Evolutionary conservation across 1,284 basidiomycete species (phyloP).

Genomic region (Sphagnurus paluster): DNA sequence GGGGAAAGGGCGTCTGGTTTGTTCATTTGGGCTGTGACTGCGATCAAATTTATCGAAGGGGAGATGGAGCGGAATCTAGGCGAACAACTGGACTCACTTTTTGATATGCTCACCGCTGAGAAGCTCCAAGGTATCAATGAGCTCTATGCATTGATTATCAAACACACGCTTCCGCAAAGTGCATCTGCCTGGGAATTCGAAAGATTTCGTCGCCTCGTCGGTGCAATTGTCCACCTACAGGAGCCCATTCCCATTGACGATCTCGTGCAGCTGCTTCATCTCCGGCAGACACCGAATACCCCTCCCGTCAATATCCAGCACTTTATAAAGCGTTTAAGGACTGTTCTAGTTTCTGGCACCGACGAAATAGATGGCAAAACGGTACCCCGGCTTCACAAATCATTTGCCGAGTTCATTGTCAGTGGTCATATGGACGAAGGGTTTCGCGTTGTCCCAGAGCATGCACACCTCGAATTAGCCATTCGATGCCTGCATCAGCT

Average conservation of each 20-base stretch:
- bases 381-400: conserved; percentile 11
- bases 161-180: too few relatives aligned
- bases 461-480: neutral
- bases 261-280: conserved; percentile 3
- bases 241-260: conserved; percentile 11
- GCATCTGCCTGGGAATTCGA: too few relatives aligned
- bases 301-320: conserved; percentile 1
- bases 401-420: neutral
- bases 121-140: too few relatives aligned
- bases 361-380: conserved; percentile 9
- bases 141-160: too few relatives aligned
- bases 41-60: conserved; percentile 4
- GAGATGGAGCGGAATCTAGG: conserved; percentile 1
- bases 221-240: conserved; percentile 5
- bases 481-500: neutral
- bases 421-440: neutral
- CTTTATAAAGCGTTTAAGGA: conserved; percentile 10
- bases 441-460: neutral
- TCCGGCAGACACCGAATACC: neutral
- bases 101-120: conserved; percentile 7
- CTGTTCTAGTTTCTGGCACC: conserved; percentile 12
- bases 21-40: conserved; percentile 16
- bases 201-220: conserved; percentile 8
- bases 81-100: conserved; percentile 4
- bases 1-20: conserved; percentile 9